A percentile compares a stretch with the other conserved stretches of the same genome.
phyloP scores from a whole-genome alignment of 2,329 filamentous ascomycete genomes.

The Colletotrichum sp. region DNA sequence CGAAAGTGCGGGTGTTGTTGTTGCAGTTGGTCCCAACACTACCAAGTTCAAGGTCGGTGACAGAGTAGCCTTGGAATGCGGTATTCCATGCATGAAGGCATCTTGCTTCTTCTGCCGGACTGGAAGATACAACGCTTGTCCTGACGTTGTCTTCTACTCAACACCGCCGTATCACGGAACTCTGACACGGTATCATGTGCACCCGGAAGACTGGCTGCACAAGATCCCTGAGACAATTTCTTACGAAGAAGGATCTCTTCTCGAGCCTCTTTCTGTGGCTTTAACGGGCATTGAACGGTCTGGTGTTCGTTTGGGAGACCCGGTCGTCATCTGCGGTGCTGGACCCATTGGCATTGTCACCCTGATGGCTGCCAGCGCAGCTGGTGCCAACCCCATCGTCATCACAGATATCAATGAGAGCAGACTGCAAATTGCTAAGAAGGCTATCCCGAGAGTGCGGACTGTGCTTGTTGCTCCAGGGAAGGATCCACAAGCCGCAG shows the following conservation, averaged over 20 bases:
- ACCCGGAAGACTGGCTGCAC: slow-evolving; percentile 42
- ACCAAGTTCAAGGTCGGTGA: slow-evolving; percentile 4
- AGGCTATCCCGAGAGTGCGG: not conserved
- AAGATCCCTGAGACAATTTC: slow-evolving; percentile 38
- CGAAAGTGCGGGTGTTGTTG: slow-evolving; percentile 10
- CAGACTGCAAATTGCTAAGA: not conserved
- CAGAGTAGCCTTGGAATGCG: slow-evolving; percentile 25
- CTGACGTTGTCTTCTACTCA: slow-evolving; percentile 42
- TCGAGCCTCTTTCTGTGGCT: slow-evolving; percentile 53
- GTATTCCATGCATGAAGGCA: slow-evolving; percentile 33
- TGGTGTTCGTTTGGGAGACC: slow-evolving; percentile 41
- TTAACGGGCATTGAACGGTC: slow-evolving; percentile 46
- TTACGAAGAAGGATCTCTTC: slow-evolving; percentile 46
- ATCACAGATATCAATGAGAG: slow-evolving; percentile 41
- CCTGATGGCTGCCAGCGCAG: slow-evolving; percentile 45
- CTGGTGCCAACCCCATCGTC: slow-evolving; percentile 46
- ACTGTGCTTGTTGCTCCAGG: not conserved
- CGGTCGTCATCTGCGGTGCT: slow-evolving; percentile 38
- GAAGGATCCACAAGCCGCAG: not conserved
- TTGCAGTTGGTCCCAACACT: not conserved
- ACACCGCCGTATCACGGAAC: slow-evolving; percentile 43
- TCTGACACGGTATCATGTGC: slow-evolving; percentile 37
- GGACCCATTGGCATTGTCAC: slow-evolving; percentile 41
- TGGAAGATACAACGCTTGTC: slow-evolving; percentile 46
- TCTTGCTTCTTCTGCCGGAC: slow-evolving; percentile 37